Conservation (phyloP, 169 alveolate species). For the Plasmodium knowlesi region DNA sequence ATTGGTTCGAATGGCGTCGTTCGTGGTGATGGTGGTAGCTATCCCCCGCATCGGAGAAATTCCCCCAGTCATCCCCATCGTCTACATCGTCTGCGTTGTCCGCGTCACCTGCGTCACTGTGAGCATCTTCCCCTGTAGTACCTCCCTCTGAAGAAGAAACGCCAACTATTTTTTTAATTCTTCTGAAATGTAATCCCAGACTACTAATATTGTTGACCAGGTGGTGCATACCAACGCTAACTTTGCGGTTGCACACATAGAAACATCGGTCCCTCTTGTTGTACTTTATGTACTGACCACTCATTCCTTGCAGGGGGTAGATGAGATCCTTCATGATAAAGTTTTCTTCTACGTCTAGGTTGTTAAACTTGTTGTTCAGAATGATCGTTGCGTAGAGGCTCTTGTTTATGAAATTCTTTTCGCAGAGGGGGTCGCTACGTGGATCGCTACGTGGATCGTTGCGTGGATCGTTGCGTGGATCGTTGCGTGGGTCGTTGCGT, state of each 20-base stretch:
- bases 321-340: constrained; percentile 27
- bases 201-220: constrained; percentile 21
- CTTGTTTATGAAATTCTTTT: constrained; percentile 38
- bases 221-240: constrained; percentile 58
- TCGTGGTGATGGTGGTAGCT: background rate
- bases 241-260: constrained; percentile 31
- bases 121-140: background rate
- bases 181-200: constrained; percentile 21
- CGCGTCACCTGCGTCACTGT: background rate
- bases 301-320: constrained; percentile 66
- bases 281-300: constrained; percentile 49
- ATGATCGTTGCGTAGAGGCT: constrained; percentile 63
- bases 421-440: background rate
- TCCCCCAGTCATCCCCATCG: background rate
- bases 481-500: background rate
- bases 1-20: background rate
- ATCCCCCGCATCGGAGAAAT: background rate
- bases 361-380: constrained; percentile 33
- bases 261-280: constrained; percentile 16
- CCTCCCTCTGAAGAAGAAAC: background rate
- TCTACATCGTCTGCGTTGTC: no score
- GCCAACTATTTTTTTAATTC: background rate
- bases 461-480: background rate
- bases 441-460: background rate
- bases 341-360: constrained; percentile 49